A percentile compares a stretch with the other conserved stretches of the same genome.
These are phyloP conservation scores for Jackrogersella multiformis DNA, from an alignment of 495 filamentous ascomycete species.

Conservation along the genomic window DNA sequence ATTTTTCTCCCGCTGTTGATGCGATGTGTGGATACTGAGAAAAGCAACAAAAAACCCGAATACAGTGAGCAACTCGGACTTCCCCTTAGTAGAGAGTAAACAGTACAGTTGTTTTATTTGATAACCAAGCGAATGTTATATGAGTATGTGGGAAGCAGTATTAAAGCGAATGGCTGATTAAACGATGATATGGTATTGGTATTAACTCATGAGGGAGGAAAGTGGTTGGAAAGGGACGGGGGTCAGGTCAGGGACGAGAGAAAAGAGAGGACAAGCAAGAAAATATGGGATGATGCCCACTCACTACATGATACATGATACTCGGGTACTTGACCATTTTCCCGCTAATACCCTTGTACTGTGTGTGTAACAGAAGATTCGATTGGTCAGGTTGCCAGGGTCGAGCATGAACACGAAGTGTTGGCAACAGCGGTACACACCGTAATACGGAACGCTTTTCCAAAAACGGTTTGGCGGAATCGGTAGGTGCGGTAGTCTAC, in stretches of 20 bases:
- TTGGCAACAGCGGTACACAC: conserved; percentile 21
- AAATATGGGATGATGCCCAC: conserved; percentile 24
- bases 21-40: conserved; percentile 26
- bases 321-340: conserved; percentile 17
- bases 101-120: not conserved
- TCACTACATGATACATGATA: conserved; percentile 9
- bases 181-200: conserved; percentile 26
- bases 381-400: conserved; percentile 34
- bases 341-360: conserved; percentile 29
- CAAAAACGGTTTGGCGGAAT: conserved; percentile 31
- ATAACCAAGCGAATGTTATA: conserved; percentile 39
- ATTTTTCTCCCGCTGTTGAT: conserved; percentile 27
- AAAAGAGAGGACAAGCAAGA: conserved; percentile 10
- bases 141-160: conserved; percentile 22
- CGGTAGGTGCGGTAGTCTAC: conserved; percentile 36
- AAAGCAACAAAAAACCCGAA: conserved; percentile 30
- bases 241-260: conserved; percentile 16
- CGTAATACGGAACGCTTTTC: conserved; percentile 20
- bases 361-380: conserved; percentile 32
- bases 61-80: conserved; percentile 24
- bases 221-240: conserved; percentile 12
- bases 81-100: conserved; percentile 11
- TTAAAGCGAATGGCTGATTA: conserved; percentile 39
- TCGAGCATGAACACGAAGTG: conserved; percentile 38
- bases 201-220: conserved; percentile 34